Conservation (phyloP, 1,284 basidiomycete species). For the Sporisorium graminicola region DNA sequence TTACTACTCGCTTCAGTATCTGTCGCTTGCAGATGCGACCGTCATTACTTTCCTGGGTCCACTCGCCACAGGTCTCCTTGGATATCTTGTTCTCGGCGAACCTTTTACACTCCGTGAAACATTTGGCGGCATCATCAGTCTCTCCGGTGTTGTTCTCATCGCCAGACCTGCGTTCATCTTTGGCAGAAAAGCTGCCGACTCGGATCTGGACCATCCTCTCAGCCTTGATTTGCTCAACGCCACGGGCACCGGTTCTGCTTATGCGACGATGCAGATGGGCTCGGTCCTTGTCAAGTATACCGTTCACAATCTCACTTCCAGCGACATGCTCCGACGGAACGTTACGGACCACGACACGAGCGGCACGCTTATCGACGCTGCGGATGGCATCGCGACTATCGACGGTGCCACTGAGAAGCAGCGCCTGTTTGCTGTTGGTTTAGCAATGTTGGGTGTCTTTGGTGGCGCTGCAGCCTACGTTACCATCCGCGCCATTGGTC, state of each 20-base stretch:
- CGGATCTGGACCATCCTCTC: constrained; percentile 31
- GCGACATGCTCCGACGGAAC: constrained; percentile 12
- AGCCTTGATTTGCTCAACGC: constrained; percentile 6
- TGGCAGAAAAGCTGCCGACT: constrained; percentile 33
- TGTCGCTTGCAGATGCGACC: constrained; percentile 81
- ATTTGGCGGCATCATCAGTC: constrained; percentile 76
- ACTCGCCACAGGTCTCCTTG: constrained; percentile 78
- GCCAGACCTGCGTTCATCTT: constrained; percentile 55
- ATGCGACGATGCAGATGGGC: constrained; percentile 16
- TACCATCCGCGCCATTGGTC: constrained; percentile 79
- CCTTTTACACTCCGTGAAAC: constrained; percentile 76
- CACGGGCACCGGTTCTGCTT: constrained; percentile 1
- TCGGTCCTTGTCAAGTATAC: constrained; percentile 24
- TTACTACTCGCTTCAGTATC: constrained; percentile 79
- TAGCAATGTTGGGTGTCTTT: constrained; percentile 75
- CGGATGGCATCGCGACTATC: constrained; percentile 9
- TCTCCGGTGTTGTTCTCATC: constrained; percentile 77
- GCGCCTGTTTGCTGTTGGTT: constrained; percentile 74
- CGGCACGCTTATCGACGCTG: constrained; percentile 3
- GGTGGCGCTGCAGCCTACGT: constrained; percentile 78
- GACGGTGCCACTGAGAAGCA: constrained; percentile 70
- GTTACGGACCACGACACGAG: not conserved
- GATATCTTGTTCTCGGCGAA: constrained; percentile 79
- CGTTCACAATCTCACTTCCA: constrained; percentile 19
- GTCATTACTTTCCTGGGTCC: constrained; percentile 83